phyloP scores from a whole-genome alignment of 805 yeast genomes.

The Cyberlindnera japonica region DNA sequence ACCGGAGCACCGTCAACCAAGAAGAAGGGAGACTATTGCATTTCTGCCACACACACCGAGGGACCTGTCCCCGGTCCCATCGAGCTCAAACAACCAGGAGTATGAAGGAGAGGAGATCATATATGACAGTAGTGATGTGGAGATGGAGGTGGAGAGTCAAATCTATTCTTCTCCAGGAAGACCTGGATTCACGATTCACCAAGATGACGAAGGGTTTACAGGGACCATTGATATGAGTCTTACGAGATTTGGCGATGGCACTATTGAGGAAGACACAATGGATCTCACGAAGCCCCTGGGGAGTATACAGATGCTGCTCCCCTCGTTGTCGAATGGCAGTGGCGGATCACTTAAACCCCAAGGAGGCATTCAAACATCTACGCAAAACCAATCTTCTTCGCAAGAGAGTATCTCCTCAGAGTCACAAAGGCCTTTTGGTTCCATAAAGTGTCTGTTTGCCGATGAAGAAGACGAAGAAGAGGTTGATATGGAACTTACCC shows the following conservation, averaged over 20 bases:
- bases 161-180: conserved; percentile 23
- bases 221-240: conserved; percentile 23
- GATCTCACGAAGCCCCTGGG: conserved; percentile 28
- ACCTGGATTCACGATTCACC: conserved; percentile 19
- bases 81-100: conserved; percentile 5
- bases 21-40: conserved; percentile 29
- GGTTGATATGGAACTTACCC: conserved; percentile 27
- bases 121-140: conserved; percentile 28
- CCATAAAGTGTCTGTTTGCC: conserved; percentile 26
- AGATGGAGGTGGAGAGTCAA: conserved; percentile 26
- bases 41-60: conserved; percentile 18
- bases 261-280: conserved; percentile 27
- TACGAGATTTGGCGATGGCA: conserved; percentile 11
- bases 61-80: conserved; percentile 8
- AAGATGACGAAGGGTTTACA: conserved; percentile 14
- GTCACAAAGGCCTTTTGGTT: conserved; percentile 25
- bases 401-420: conserved; percentile 7
- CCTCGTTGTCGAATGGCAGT: conserved; percentile 6
- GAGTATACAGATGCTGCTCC: conserved; percentile 16
- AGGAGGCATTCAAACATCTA: background rate
- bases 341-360: background rate
- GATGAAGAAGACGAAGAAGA: conserved; percentile 21
- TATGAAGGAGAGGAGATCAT: conserved; percentile 19
- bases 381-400: background rate
- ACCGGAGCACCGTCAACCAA: conserved; percentile 20